Percentiles rank a stretch among this genome's conserved stretches.
Conservation (phyloP, 2,329 filamentous ascomycete species). For the Laburnicola sp. region DNA sequence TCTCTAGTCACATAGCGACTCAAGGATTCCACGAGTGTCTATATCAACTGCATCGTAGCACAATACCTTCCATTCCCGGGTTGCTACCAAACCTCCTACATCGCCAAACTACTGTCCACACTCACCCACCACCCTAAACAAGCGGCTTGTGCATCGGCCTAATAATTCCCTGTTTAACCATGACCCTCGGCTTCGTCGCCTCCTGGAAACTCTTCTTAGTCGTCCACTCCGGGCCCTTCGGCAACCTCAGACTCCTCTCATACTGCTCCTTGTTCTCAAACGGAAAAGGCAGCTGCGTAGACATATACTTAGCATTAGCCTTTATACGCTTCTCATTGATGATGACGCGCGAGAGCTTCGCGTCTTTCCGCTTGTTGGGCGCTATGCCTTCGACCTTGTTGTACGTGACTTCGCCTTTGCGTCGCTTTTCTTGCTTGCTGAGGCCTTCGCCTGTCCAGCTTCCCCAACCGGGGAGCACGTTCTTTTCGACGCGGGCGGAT, state of each 20-base stretch:
- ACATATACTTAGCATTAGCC: conserved; percentile 90
- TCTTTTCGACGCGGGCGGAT: conserved; percentile 73
- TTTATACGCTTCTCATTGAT: conserved; percentile 88
- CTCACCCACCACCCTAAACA: conserved; percentile 41
- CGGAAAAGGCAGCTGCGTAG: conserved; percentile 80
- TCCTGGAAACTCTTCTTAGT: conserved; percentile 96
- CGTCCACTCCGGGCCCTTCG: conserved; percentile 90
- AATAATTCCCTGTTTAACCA: conserved; percentile 94
- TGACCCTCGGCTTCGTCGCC: conserved; percentile 81
- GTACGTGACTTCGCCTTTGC: conserved; percentile 57
- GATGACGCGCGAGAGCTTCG: conserved; percentile 80
- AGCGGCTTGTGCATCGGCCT: conserved; percentile 81
- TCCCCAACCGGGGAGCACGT: conserved; percentile 92
- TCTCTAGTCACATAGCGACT: too few relatives aligned
- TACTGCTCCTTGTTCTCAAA: conserved; percentile 89
- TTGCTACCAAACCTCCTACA: conserved; percentile 27
- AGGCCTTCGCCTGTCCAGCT: conserved; percentile 86
- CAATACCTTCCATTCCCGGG: neutral
- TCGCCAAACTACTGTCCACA: conserved; percentile 18
- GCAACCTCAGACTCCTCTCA: conserved; percentile 81
- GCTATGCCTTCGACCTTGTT: conserved; percentile 73
- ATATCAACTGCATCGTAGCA: neutral
- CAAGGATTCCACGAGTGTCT: too few relatives aligned
- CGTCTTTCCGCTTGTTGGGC: conserved; percentile 76
- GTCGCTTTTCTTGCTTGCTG: conserved; percentile 66